Evolutionary conservation across 495 filamentous ascomycete species (phyloP), one percentile per base, ranked within the genome.

Genomic region (Hypoxylon subgilvum): DNA sequence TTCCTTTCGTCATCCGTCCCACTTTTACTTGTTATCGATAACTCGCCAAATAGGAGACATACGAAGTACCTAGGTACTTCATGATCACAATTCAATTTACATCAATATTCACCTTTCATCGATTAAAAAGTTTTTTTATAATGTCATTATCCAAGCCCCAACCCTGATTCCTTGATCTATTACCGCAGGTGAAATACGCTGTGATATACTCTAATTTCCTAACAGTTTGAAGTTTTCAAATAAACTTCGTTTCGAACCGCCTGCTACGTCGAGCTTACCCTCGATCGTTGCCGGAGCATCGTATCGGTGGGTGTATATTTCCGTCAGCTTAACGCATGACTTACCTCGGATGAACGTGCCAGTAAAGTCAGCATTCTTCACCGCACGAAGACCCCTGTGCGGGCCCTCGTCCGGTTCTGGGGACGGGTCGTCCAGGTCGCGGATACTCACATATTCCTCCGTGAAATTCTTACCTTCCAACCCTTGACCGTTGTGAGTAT

Each of bases 271-370:
- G 4, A 66, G 48, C 30, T 14, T 42, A 6, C 63, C 63, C 30
- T 66, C 63, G 6, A 69, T 64, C 2, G 67, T 69, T 7, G 67
- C 60, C 16, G 49, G 56, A 17, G 45, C 47, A 1, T 59, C 55
- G 27, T 49, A 69, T 18, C 50, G 58, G 38, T 66, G 67, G 19
- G 41, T 54, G 6, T 35, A 42, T 1, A 39, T 9, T 36, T 69
- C 63, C 2, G 48, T 66, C 3, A 66, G 30, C 23, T 69, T 66
- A 2, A 69, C 36, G 5, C 38, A 38, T 8, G 63, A 44, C 40
- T 45, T 66, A 19, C 63, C 67, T 9, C 1, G 0, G 9, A 69
- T 57, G 21, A 66, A 54, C 8, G 28, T 42, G 3, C 45, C 59
- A 0, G 8, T 27, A 34, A 49, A 61, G 8, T 23, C 7, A 0